phyloP scores from a whole-genome alignment of 352 stramenopile species.

The Globisporangium echinulatum region DNA sequence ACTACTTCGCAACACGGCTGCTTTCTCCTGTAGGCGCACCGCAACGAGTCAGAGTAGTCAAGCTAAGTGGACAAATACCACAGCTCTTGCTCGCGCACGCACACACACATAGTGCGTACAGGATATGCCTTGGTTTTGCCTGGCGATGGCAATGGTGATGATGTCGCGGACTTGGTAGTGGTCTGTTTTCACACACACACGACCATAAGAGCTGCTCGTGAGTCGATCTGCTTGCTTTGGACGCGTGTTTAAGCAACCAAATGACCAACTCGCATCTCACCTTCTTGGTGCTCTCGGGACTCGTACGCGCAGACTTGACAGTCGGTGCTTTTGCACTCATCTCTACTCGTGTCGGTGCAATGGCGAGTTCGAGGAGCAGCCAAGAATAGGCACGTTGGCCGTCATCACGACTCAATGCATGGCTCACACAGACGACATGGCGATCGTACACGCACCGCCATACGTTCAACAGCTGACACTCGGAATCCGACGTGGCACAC shows the following conservation, averaged over 20 bases:
- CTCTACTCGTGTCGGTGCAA: too few species aligned
- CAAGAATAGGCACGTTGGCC: too few species aligned
- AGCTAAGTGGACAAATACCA: too few species aligned
- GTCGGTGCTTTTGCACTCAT: not conserved
- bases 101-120: not conserved
- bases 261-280: not conserved
- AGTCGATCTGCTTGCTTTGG: not conserved
- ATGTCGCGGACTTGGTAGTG: not conserved
- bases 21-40: constrained; percentile 10
- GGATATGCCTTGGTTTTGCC: constrained; percentile 1
- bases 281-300: constrained; percentile 5
- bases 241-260: not conserved
- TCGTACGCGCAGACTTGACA: constrained; percentile 4
- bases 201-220: too few species aligned
- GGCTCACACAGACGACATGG: too few species aligned
- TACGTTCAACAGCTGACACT: too few species aligned
- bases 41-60: too few species aligned
- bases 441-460: too few species aligned
- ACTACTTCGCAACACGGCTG: not conserved
- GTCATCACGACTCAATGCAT: too few species aligned
- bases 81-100: not conserved
- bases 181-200: too few species aligned
- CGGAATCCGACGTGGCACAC: too few species aligned
- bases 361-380: too few species aligned
- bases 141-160: constrained; percentile 1